phyloP scores from a whole-genome alignment of 2,329 filamentous ascomycete species.

The Nothopassalora personata region DNA sequence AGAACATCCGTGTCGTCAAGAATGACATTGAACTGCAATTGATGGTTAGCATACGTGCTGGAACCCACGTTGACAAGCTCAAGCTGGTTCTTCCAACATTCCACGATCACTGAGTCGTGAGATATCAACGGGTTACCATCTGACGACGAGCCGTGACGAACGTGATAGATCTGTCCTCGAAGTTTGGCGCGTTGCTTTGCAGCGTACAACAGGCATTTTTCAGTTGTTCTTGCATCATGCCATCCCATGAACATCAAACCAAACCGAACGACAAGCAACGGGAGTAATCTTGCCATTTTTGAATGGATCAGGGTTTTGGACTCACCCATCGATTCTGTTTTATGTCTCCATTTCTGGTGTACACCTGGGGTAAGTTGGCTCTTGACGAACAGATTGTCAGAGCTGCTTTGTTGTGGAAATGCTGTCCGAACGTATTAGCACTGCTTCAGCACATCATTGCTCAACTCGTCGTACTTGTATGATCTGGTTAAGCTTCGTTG shows the following conservation, averaged over 20 bases:
- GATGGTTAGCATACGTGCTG: slow-evolving; percentile 4
- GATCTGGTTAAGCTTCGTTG: slow-evolving; percentile 85
- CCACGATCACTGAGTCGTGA: not conserved
- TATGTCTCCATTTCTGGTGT: slow-evolving; percentile 54
- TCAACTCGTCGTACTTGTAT: slow-evolving; percentile 61
- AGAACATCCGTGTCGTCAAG: slow-evolving; percentile 90
- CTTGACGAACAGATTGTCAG: slow-evolving; percentile 77
- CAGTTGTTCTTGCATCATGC: not conserved
- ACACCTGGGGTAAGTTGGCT: slow-evolving; percentile 59
- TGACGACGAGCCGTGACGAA: too few relatives aligned
- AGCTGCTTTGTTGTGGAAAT: slow-evolving; percentile 85
- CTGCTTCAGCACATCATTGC: not conserved
- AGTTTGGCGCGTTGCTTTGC: too few relatives aligned
- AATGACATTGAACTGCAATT: slow-evolving; percentile 79
- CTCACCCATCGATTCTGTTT: slow-evolving; percentile 84
- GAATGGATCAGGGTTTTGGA: slow-evolving; percentile 13
- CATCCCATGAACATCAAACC: not conserved
- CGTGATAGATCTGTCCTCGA: too few relatives aligned
- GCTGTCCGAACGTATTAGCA: slow-evolving; percentile 49
- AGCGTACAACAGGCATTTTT: too few relatives aligned
- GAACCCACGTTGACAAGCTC: not conserved
- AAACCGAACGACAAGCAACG: not conserved
- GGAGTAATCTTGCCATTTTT: not conserved
- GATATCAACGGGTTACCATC: too few relatives aligned
- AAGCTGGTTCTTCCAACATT: not conserved